Evolutionary conservation across 495 filamentous ascomycete genomes (phyloP).

Genomic region (Aspergillus ellipticus): DNA sequence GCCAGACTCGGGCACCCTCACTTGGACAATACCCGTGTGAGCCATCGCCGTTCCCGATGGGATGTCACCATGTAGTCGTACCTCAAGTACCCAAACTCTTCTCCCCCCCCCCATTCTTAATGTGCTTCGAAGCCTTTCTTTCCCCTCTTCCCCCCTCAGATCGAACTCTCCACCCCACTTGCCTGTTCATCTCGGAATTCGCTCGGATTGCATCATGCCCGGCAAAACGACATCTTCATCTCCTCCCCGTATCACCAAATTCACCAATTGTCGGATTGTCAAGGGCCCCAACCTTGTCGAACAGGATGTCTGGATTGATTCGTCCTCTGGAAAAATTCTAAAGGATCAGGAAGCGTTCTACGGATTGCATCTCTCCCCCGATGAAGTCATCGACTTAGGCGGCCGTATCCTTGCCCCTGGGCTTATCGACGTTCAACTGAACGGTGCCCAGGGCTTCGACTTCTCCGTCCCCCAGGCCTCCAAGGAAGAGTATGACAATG

Average conservation of each 20-base stretch:
- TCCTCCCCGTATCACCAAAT: constrained; percentile 62
- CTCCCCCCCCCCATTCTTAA: too few species aligned
- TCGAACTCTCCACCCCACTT: background rate
- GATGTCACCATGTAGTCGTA: too few species aligned
- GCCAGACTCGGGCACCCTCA: constrained; percentile 3
- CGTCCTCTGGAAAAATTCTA: constrained; percentile 70
- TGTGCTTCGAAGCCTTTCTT: too few species aligned
- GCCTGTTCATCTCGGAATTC: background rate
- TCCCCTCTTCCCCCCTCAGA: background rate
- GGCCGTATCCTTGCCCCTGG: constrained; percentile 77
- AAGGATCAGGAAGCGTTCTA: constrained; percentile 72
- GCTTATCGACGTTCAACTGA: constrained; percentile 82
- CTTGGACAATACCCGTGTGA: background rate
- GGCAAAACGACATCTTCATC: constrained; percentile 35
- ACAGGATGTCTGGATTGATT: constrained; percentile 77
- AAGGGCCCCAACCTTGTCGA: constrained; percentile 58
- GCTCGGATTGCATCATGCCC: constrained; percentile 24
- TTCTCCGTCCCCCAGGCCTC: constrained; percentile 71
- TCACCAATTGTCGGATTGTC: constrained; percentile 76
- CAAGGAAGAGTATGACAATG: constrained; percentile 59
- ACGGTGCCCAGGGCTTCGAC: constrained; percentile 83
- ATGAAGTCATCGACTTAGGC: constrained; percentile 63
- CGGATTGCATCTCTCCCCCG: constrained; percentile 52
- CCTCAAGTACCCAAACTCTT: too few species aligned
- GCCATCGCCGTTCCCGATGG: background rate